A percentile compares a stretch with the other conserved stretches of the same genome.
Conservation (phyloP, 2,329 filamentous ascomycete species). For the Capronia americana region DNA sequence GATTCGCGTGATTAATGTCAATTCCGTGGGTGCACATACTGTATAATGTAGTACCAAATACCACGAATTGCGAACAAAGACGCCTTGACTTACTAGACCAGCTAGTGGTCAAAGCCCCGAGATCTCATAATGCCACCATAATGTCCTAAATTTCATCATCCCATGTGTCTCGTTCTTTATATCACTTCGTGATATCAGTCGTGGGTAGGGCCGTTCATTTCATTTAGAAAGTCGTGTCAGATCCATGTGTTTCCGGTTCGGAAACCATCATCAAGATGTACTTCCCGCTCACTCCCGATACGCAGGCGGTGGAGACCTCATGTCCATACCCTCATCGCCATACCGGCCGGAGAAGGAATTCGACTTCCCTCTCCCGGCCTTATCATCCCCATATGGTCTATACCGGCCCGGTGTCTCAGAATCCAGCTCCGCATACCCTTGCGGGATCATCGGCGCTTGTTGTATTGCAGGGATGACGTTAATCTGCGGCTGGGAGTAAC, state of each 20-base stretch:
- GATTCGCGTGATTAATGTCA: not conserved
- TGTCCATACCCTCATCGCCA: conserved; percentile 10
- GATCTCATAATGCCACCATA: not conserved
- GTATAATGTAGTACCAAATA: not conserved
- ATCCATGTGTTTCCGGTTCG: not conserved
- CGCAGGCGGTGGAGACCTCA: conserved; percentile 28
- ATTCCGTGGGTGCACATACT: not conserved
- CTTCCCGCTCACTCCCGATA: conserved; percentile 23
- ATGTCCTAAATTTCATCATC: not conserved
- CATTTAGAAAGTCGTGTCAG: not conserved
- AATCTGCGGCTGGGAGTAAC: conserved; percentile 28
- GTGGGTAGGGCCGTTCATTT: not conserved
- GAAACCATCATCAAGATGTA: not conserved
- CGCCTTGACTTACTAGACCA: not conserved
- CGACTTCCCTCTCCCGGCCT: conserved; percentile 13
- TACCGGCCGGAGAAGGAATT: conserved; percentile 20
- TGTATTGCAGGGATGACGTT: conserved; percentile 12
- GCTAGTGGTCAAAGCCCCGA: not conserved
- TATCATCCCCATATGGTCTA: conserved; percentile 22
- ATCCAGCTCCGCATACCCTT: conserved; percentile 30
- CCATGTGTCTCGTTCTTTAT: not conserved
- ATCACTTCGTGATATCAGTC: not conserved
- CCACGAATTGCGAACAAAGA: not conserved
- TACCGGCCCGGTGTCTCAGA: conserved; percentile 31
- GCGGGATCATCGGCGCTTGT: conserved; percentile 7